phyloP scores from a whole-genome alignment of 192 early-diverging fungal species.

The Coemansia sp. region DNA sequence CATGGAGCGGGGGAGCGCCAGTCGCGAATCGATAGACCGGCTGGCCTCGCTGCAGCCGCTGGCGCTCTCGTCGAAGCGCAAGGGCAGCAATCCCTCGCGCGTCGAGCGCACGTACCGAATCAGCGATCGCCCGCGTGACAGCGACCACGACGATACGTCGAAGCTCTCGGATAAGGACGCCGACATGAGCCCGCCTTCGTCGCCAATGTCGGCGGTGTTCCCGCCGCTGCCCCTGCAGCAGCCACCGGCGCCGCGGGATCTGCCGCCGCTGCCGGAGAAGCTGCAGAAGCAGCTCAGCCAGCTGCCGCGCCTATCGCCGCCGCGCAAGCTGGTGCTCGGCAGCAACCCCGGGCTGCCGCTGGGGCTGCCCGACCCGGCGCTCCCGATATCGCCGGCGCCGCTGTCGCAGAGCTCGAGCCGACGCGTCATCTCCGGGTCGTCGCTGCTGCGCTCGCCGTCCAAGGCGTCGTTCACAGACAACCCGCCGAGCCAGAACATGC shows the following conservation, averaged over 20 bases:
- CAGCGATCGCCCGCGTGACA: slow-evolving; percentile 31
- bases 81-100: slow-evolving; percentile 25
- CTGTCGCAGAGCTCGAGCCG: slow-evolving; percentile 36
- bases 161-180: slow-evolving; percentile 17
- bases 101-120: slow-evolving; percentile 43
- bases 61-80: slow-evolving; percentile 12
- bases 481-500: slow-evolving; percentile 45
- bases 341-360: slow-evolving; percentile 34
- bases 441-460: slow-evolving; percentile 47
- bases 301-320: slow-evolving; percentile 47
- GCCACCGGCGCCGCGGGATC: slow-evolving; percentile 35
- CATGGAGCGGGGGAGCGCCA: slow-evolving; percentile 39
- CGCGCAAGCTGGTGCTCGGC: slow-evolving; percentile 37
- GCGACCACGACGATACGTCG: slow-evolving; percentile 17
- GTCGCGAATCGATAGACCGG: slow-evolving; percentile 30
- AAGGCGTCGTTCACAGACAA: slow-evolving; percentile 38
- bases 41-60: slow-evolving; percentile 20
- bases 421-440: slow-evolving; percentile 50
- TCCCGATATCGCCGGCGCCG: slow-evolving; percentile 25
- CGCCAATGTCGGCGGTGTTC: slow-evolving; percentile 33
- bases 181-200: slow-evolving; percentile 25
- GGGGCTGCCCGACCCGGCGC: slow-evolving; percentile 31
- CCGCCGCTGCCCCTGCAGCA: slow-evolving; percentile 29
- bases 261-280: slow-evolving; percentile 42
- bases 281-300: slow-evolving; percentile 44